phyloP scores from a whole-genome alignment of 768 basidiomycete genomes.

The Suillus tomentosus region DNA sequence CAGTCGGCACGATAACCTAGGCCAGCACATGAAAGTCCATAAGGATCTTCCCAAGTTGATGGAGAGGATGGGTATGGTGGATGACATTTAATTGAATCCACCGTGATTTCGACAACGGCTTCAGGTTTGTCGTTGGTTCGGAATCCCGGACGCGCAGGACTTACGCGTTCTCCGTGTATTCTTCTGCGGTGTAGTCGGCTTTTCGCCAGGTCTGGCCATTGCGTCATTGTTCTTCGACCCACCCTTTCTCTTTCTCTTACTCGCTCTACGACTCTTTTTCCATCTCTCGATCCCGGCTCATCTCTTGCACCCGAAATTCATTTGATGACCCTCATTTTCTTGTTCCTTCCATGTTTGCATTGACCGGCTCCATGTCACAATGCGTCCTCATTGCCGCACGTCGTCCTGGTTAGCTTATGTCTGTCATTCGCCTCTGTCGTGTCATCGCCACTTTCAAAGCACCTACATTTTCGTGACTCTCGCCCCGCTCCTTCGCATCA shows the following conservation, averaged over 20 bases:
- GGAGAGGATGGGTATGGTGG: constrained; percentile 22
- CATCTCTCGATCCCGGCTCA: neutral
- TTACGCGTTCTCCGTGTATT: neutral
- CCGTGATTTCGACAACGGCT: neutral
- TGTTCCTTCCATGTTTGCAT: neutral
- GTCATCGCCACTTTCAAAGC: neutral
- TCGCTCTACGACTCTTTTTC: neutral
- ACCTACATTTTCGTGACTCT: neutral
- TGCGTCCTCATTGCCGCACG: neutral
- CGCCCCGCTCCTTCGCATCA: neutral
- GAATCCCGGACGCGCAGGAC: neutral
- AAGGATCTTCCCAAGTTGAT: constrained; percentile 37
- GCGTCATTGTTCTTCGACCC: neutral
- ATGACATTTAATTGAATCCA: neutral
- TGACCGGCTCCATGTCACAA: neutral
- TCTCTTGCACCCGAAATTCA: neutral
- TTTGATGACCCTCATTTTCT: neutral
- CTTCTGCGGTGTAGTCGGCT: neutral
- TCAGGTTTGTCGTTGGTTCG: constrained; percentile 1
- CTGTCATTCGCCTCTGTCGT: neutral
- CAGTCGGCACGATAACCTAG: constrained; percentile 84
- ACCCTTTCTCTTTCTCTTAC: neutral
- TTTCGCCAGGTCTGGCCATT: neutral
- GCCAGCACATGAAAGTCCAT: constrained; percentile 88
- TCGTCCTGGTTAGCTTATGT: neutral